Conservation (phyloP, 176 grass and related monocot genomes). For the Themeda triandra region DNA sequence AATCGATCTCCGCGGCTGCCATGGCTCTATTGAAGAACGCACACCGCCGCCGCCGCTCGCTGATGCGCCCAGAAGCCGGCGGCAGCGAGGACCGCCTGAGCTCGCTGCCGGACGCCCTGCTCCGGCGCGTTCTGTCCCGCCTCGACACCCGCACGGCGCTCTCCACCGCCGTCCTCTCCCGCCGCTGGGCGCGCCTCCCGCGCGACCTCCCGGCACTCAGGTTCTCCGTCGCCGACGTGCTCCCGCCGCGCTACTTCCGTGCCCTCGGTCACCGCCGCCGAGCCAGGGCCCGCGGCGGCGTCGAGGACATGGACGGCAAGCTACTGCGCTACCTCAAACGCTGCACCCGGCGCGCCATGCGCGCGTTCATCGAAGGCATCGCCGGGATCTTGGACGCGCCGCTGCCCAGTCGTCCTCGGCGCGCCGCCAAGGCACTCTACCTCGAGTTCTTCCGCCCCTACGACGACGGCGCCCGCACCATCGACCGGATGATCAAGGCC, state of each 20-base stretch:
- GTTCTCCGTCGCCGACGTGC: neutral
- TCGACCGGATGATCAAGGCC: neutral
- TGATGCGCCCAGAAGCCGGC: neutral
- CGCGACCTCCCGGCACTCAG: neutral
- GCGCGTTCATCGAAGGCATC: neutral
- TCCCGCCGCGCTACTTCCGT: neutral
- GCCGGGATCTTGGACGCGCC: neutral
- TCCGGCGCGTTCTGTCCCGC: neutral
- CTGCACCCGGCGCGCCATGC: neutral
- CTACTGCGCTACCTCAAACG: neutral
- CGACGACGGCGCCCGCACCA: neutral
- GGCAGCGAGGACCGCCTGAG: neutral
- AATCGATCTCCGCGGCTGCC: too few species aligned
- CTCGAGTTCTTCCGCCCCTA: conserved; percentile 8
- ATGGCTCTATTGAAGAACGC: too few species aligned
- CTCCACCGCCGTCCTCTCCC: conserved; percentile 16
- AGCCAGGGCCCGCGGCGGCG: too few species aligned
- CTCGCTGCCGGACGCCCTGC: neutral
- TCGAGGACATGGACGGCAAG: too few species aligned
- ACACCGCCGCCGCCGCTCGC: neutral
- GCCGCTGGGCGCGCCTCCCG: conserved; percentile 3
- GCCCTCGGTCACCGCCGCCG: too few species aligned
- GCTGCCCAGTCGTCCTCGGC: neutral
- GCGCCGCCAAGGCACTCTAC: neutral
- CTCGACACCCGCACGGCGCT: conserved; percentile 24